Base-by-base conservation (phyloP, 2,329 filamentous ascomycete species). In the Ophiostoma pallidulum region DNA sequence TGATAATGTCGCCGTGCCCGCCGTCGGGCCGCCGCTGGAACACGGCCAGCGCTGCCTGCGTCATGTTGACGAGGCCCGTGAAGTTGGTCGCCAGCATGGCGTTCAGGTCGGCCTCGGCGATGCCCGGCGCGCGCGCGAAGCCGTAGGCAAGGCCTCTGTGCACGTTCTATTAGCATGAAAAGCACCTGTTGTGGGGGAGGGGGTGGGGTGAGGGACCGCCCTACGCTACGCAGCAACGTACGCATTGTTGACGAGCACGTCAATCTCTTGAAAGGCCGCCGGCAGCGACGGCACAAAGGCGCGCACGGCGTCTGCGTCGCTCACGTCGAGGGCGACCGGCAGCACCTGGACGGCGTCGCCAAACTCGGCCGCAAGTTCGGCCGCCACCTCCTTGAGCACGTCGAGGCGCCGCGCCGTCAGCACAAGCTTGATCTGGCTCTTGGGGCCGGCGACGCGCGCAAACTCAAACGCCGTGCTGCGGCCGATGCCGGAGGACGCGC, bases 221-320 rank as follows among this genome's bases (percentile, higher is more conserved):
- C n/a, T n/a, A n/a, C n/a, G n/a, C n/a, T n/a, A n/a, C n/a, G n/a
- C n/a, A n/a, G n/a, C n/a, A n/a, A 72, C 84, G 64, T 66, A 94
- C 87, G 91, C 91, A 73, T 97, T 97, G 70, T 98, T 98, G 22
- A 98, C 87, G 51, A 98, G 69, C 3, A 97, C 76, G 63, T 97
- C 79, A 54, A 97, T 84, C 22, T 88, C 80, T 63, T 77, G 80
- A 70, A 87, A 97, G 61, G 89, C 90, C 52, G 80, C 78, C 0
- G 91, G 90, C 58, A 97, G 66, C 35, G 71, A 75, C 2, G 66
- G 68, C 12, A 96, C 81, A 60, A 97, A 91, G 35, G 67, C 69
- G 45, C 74, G 73, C 4, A 97, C 76, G 60, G 92, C 81, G 3
- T 81, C 77, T 0, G 86, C 73, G 50, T 85, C 84, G 70, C 85